Evolutionary conservation across 169 alveolate genomes (phyloP).

Genomic region (Plasmodium gonderi): DNA sequence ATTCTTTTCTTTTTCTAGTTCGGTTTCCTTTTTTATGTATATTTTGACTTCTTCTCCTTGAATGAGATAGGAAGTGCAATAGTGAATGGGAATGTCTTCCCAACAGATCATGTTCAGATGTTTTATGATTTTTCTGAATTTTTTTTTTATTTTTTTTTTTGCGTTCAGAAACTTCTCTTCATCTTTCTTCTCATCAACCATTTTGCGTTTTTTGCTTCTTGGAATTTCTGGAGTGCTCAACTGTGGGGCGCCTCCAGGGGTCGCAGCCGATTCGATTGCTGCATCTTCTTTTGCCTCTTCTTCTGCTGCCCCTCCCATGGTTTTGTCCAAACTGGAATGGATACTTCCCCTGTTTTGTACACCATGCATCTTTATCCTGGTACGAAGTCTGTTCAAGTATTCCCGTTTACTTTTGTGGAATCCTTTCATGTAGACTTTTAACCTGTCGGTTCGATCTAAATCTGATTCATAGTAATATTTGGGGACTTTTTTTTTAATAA

Average conservation of each 20-base stretch:
- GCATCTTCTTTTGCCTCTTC: background rate
- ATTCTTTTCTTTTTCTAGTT: background rate
- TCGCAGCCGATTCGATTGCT: background rate
- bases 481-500: constrained; percentile 34
- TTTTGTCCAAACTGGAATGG: background rate
- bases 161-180: background rate
- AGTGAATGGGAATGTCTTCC: constrained; percentile 53
- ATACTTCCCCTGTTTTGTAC: background rate
- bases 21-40: constrained; percentile 27
- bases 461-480: constrained; percentile 32
- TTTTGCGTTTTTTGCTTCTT: background rate
- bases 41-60: constrained; percentile 49
- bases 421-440: background rate
- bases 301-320: background rate
- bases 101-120: background rate
- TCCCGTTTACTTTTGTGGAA: constrained; percentile 22
- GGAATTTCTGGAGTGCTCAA: too few species aligned
- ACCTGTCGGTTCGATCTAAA: background rate
- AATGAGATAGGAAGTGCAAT: constrained; percentile 37
- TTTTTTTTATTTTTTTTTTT: constrained; percentile 12
- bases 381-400: constrained; percentile 7
- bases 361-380: background rate
- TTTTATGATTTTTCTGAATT: constrained; percentile 14
- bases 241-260: background rate
- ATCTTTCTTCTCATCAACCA: background rate